Evolutionary conservation across 306 rosid species (phyloP).

Genomic region (Lagenaria siceraria): DNA sequence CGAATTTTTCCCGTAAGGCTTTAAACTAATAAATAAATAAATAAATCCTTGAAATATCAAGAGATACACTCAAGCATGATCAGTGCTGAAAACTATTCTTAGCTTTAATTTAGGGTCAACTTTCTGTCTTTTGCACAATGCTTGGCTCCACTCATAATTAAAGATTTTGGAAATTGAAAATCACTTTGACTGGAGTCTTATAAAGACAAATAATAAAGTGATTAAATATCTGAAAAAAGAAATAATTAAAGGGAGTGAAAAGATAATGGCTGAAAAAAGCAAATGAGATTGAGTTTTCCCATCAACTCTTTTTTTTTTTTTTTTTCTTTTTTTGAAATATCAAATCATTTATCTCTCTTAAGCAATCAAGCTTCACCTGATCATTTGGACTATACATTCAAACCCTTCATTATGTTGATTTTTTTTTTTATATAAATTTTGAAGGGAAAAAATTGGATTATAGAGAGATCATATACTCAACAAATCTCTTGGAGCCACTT

Average conservation of each 20-base stretch:
- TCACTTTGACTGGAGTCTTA: background rate
- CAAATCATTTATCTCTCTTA: background rate
- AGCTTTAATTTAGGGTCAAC: background rate
- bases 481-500: too few relatives aligned
- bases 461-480: too few relatives aligned
- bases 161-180: background rate
- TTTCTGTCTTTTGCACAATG: background rate
- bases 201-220: background rate
- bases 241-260: too few relatives aligned
- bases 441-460: too few relatives aligned
- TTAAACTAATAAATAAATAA: too few relatives aligned
- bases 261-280: background rate
- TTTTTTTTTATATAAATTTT: too few relatives aligned
- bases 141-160: background rate
- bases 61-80: too few relatives aligned
- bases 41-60: too few relatives aligned
- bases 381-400: too few relatives aligned
- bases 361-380: too few relatives aligned
- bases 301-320: background rate
- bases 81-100: background rate
- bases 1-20: too few relatives aligned
- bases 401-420: too few relatives aligned
- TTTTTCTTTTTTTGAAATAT: background rate
- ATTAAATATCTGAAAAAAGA: background rate
- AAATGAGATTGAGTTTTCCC: background rate